Evolutionary conservation across 371 early-diverging fungal genomes (phyloP).

Genomic region (Mucor racemosus): DNA sequence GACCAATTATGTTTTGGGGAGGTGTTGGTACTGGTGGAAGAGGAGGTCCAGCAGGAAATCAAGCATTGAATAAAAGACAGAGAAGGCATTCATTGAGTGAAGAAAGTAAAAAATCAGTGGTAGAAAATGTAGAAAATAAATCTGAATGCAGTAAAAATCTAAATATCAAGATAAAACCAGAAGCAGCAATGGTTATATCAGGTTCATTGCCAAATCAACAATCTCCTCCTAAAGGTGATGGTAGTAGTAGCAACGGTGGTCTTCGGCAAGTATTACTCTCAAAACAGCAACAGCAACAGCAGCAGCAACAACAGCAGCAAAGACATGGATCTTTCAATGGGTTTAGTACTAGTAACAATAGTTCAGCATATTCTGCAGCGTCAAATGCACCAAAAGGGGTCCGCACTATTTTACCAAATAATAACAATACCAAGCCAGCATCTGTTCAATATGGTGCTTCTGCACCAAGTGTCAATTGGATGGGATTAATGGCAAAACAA

Average conservation of each 20-base stretch:
- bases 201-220: slow-evolving; percentile 18
- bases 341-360: neutral
- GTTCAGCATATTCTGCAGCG: neutral
- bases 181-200: slow-evolving; percentile 19
- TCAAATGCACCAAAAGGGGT: neutral
- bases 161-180: neutral
- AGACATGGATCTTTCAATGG: slow-evolving; percentile 5
- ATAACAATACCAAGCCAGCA: slow-evolving; percentile 1
- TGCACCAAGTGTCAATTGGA: slow-evolving; percentile 21
- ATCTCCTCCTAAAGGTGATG: neutral
- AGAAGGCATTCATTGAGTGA: slow-evolving; percentile 16
- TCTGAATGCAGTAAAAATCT: neutral
- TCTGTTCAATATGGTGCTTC: slow-evolving; percentile 8
- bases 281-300: neutral
- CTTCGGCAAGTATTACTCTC: slow-evolving; percentile 15
- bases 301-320: slow-evolving; percentile 16
- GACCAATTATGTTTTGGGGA: slow-evolving; percentile 18
- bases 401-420: slow-evolving; percentile 14
- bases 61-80: slow-evolving; percentile 23
- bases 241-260: slow-evolving; percentile 4
- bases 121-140: neutral
- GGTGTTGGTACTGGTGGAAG: neutral
- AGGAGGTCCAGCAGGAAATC: neutral
- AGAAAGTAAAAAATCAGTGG: neutral
- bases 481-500: slow-evolving; percentile 21